Percentiles rank a stretch among this genome's conserved stretches.
Conservation (phyloP, 208 protist species). For the Trichomonas vaginalis region DNA sequence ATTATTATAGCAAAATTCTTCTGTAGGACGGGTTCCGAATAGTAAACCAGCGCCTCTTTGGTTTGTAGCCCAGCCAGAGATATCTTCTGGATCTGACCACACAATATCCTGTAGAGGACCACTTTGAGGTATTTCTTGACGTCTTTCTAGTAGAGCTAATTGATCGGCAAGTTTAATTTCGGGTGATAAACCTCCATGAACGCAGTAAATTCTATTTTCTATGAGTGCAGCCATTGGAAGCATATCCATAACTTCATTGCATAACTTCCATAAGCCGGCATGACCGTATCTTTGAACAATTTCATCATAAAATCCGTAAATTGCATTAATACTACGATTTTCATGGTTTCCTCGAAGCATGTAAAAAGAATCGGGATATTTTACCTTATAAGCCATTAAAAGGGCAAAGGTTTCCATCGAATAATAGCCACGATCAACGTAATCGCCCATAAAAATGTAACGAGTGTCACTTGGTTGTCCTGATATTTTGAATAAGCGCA, state of each 20-base stretch:
- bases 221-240: slow-evolving; percentile 79
- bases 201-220: slow-evolving; percentile 50
- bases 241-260: slow-evolving; percentile 98
- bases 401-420: slow-evolving; percentile 29
- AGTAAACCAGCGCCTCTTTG: slow-evolving; percentile 94
- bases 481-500: slow-evolving; percentile 28
- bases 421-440: slow-evolving; percentile 36
- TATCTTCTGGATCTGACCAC: slow-evolving; percentile 84
- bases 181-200: slow-evolving; percentile 62
- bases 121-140: slow-evolving; percentile 81
- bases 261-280: slow-evolving; percentile 80
- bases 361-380: slow-evolving; percentile 61
- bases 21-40: slow-evolving; percentile 76
- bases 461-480: slow-evolving; percentile 19
- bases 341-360: slow-evolving; percentile 85
- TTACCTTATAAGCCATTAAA: slow-evolving; percentile 26
- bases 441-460: slow-evolving; percentile 38
- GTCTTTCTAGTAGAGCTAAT: slow-evolving; percentile 59
- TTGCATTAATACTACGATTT: slow-evolving; percentile 62
- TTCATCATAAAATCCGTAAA: slow-evolving; percentile 98
- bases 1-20: slow-evolving; percentile 70
- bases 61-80: slow-evolving; percentile 80
- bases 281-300: slow-evolving; percentile 41
- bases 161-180: slow-evolving; percentile 58
- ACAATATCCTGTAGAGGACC: slow-evolving; percentile 92